Evolutionary conservation across 352 stramenopile genomes (phyloP).

Genomic region (Phytopythium delawarense): DNA sequence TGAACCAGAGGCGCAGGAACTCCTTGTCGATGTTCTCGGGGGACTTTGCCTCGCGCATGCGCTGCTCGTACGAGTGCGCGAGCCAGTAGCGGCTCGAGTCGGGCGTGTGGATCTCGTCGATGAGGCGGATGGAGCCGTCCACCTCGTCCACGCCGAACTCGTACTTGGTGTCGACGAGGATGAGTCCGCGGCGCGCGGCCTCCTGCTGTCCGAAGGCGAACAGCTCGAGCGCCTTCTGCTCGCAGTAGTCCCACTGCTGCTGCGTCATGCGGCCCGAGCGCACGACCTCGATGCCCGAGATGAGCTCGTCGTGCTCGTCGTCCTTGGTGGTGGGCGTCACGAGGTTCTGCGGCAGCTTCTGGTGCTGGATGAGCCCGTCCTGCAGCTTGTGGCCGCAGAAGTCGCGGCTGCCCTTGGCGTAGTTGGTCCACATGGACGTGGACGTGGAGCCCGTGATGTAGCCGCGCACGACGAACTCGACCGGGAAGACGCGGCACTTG

Average conservation of each 20-base stretch:
- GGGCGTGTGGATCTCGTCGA: constrained; percentile 99
- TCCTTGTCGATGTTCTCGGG: constrained; percentile 99
- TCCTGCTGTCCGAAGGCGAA: constrained; percentile 92
- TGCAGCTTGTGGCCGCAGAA: constrained; percentile 96
- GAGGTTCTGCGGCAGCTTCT: constrained; percentile 93
- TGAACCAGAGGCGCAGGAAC: constrained; percentile 98
- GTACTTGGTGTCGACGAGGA: constrained; percentile 99
- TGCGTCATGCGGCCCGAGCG: constrained; percentile 93
- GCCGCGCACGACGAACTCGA: constrained; percentile 98
- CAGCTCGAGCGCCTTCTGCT: constrained; percentile 89
- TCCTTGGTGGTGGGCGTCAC: constrained; percentile 99
- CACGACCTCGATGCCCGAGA: constrained; percentile 93
- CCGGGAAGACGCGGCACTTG: constrained; percentile 95
- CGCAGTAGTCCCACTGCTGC: constrained; percentile 95
- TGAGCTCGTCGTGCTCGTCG: constrained; percentile 97
- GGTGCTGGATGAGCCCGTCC: constrained; percentile 96
- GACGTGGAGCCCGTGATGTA: constrained; percentile 97
- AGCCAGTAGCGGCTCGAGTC: constrained; percentile 97
- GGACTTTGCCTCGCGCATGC: constrained; percentile 83
- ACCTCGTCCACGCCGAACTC: constrained; percentile 77
- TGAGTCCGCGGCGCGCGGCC: constrained; percentile 90
- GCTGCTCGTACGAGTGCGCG: constrained; percentile 86
- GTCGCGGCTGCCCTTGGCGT: constrained; percentile 91
- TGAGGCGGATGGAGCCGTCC: constrained; percentile 92
- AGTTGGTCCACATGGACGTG: constrained; percentile 99